A percentile compares a stretch with the other conserved stretches of the same genome.
Evolutionary conservation across 768 basidiomycete species (phyloP).

Genomic region (Pleurotus cornucopiae): DNA sequence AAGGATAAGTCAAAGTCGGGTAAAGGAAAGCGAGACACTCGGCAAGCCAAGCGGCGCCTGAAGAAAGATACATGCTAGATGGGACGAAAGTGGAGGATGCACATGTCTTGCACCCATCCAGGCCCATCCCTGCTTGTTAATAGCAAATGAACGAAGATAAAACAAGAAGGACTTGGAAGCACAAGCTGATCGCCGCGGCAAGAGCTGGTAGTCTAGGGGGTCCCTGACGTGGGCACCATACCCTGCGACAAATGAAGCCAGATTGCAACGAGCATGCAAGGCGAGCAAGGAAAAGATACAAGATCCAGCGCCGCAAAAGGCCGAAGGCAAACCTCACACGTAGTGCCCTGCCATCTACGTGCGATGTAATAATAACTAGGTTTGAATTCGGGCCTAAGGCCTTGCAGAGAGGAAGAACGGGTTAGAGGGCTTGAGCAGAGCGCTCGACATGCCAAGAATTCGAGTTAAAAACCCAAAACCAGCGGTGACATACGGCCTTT

Average conservation of each 20-base stretch:
- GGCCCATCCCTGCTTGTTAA: no score
- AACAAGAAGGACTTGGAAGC: no score
- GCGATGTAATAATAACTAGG: neutral
- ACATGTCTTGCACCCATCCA: no score
- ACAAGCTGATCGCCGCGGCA: conserved; percentile 1
- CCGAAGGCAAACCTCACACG: neutral
- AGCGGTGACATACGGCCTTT: neutral
- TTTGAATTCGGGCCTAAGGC: no score
- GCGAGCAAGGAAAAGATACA: neutral
- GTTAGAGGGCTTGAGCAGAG: neutral
- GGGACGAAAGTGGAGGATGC: no score
- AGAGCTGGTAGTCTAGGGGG: neutral
- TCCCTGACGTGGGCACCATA: neutral
- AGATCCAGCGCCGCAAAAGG: neutral
- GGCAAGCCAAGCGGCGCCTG: no score
- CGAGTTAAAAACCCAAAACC: neutral
- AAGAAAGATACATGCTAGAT: no score
- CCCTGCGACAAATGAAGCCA: neutral
- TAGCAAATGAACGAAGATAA: no score
- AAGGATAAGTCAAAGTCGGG: neutral
- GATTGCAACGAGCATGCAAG: neutral
- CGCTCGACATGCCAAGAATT: conserved; percentile 1
- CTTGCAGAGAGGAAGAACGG: no score
- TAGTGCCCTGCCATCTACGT: neutral
- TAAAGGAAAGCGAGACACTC: neutral